Evolutionary conservation across 805 yeast genomes (phyloP).

Genomic region (Schwanniomyces pseudopolymorphus): DNA sequence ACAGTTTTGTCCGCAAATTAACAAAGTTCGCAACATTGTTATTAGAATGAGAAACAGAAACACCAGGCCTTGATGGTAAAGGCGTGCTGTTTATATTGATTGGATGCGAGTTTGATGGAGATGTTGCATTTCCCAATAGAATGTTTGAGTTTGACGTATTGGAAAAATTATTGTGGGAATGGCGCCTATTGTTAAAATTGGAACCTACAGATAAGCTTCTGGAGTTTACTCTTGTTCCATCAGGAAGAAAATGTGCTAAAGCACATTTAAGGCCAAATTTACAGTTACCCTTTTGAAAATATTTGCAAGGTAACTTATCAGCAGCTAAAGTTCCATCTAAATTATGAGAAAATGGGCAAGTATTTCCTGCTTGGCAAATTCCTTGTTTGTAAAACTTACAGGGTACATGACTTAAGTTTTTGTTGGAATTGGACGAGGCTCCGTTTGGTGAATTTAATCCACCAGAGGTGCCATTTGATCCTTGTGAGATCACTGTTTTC

Average conservation of each 20-base stretch:
- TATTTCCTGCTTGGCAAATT: slow-evolving; percentile 88
- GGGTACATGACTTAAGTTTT: slow-evolving; percentile 88
- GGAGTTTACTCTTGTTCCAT: slow-evolving; percentile 78
- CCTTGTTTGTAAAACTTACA: slow-evolving; percentile 93
- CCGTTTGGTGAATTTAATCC: slow-evolving; percentile 32
- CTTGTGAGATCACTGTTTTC: slow-evolving; percentile 9
- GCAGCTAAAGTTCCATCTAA: slow-evolving; percentile 51
- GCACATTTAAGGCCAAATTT: slow-evolving; percentile 95
- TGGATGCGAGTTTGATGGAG: slow-evolving; percentile 9
- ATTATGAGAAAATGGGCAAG: slow-evolving; percentile 90
- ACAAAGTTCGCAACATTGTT: slow-evolving; percentile 12
- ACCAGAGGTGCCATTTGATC: slow-evolving; percentile 29
- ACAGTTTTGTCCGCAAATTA: slow-evolving; percentile 4
- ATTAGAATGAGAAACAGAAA: not conserved
- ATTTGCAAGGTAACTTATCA: slow-evolving; percentile 78
- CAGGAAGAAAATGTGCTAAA: slow-evolving; percentile 85
- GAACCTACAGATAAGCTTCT: slow-evolving; percentile 12
- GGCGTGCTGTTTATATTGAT: slow-evolving; percentile 11
- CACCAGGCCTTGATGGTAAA: not conserved
- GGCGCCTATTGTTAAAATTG: slow-evolving; percentile 2
- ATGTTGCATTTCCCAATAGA: slow-evolving; percentile 1
- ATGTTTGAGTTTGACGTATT: slow-evolving; percentile 1
- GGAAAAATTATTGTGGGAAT: slow-evolving; percentile 1
- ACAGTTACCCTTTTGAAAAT: slow-evolving; percentile 95
- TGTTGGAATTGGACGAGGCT: slow-evolving; percentile 12